A percentile compares a stretch with the other conserved stretches of the same genome.
phyloP scores from a whole-genome alignment of 352 stramenopile genomes.

The Phytophthora agathidicida region DNA sequence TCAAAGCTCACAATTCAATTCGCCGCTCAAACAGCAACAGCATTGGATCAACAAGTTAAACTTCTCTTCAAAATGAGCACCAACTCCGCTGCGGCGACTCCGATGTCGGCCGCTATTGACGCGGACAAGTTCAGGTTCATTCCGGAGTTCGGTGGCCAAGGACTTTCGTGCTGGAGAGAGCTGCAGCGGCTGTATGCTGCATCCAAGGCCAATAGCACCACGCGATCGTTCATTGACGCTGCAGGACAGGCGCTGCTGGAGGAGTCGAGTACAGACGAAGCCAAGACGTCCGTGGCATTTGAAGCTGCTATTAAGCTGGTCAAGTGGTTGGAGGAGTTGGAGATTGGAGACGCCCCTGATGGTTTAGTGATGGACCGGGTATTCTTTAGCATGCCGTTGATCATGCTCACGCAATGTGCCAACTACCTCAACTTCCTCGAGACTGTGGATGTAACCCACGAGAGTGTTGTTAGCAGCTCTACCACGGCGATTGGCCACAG shows the following conservation, averaged over 20 bases:
- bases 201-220: slow-evolving; percentile 30
- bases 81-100: too few relatives aligned
- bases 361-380: slow-evolving; percentile 40
- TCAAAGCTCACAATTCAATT: slow-evolving; percentile 10
- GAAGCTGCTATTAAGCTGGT: slow-evolving; percentile 57
- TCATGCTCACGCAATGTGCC: slow-evolving; percentile 73
- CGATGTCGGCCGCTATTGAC: slow-evolving; percentile 30
- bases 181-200: slow-evolving; percentile 53
- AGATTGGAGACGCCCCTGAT: slow-evolving; percentile 20
- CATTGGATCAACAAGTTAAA: too few relatives aligned
- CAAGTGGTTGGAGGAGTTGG: slow-evolving; percentile 51
- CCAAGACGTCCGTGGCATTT: slow-evolving; percentile 51
- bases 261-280: slow-evolving; percentile 51
- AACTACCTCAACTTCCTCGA: slow-evolving; percentile 83
- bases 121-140: slow-evolving; percentile 39
- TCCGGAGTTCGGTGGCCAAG: slow-evolving; percentile 76
- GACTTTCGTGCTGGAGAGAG: slow-evolving; percentile 71
- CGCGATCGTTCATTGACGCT: slow-evolving; percentile 50
- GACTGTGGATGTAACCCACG: slow-evolving; percentile 51
- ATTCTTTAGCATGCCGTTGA: slow-evolving; percentile 80
- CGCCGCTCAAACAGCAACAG: not conserved
- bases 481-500: slow-evolving; percentile 68
- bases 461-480: slow-evolving; percentile 55
- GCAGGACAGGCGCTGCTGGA: slow-evolving; percentile 51
- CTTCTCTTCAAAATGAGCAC: too few relatives aligned